phyloP scores from a whole-genome alignment of 345 rosid species.

The Angophora floribunda region DNA sequence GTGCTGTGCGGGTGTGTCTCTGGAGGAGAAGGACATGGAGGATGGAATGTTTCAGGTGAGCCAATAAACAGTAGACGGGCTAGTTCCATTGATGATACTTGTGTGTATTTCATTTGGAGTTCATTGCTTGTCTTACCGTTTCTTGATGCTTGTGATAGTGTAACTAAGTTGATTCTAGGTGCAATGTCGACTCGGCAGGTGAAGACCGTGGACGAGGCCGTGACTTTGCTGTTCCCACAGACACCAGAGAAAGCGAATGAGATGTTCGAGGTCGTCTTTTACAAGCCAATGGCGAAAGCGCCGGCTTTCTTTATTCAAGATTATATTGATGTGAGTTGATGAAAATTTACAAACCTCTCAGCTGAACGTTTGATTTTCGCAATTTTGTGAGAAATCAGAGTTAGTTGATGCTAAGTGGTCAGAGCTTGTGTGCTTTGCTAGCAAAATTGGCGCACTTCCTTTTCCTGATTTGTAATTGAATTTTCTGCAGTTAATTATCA shows the following conservation, averaged over 20 bases:
- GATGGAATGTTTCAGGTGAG: constrained; percentile 1
- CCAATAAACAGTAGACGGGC: neutral
- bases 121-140: neutral
- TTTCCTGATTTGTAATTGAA: neutral
- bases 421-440: neutral
- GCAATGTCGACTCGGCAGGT: neutral
- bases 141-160: neutral
- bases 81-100: neutral
- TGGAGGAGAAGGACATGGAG: constrained; percentile 13
- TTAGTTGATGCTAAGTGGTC: neutral
- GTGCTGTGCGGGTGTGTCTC: constrained; percentile 6
- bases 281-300: neutral
- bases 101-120: neutral
- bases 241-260: constrained; percentile 4
- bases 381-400: neutral
- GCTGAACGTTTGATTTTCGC: neutral
- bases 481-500: neutral
- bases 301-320: constrained; percentile 3
- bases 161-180: neutral
- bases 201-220: constrained; percentile 1
- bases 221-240: constrained; percentile 2
- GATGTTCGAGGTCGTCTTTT: neutral
- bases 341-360: neutral
- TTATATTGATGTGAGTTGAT: constrained; percentile 2
- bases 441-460: neutral